A percentile compares a stretch with the other conserved stretches of the same genome.
These are phyloP conservation scores for Aspergillus sp. DNA, from an alignment of 2,329 filamentous ascomycete genomes.

Conservation along the genomic window DNA sequence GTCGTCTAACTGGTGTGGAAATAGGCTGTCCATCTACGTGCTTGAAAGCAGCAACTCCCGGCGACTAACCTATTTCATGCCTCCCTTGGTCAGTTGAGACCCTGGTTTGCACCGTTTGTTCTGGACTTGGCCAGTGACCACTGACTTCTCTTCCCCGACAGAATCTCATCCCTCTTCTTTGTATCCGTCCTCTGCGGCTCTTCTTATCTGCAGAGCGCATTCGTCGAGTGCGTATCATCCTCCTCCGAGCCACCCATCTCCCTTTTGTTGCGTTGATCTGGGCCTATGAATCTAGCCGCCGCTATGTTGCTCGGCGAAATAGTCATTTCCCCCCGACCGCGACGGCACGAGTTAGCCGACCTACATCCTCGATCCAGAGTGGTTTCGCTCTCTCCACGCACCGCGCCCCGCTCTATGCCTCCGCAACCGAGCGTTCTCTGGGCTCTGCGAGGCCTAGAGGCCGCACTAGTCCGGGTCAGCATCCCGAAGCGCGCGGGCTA, in stretches of 20 bases:
- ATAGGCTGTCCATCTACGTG: conserved; percentile 44
- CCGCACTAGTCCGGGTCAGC: conserved; percentile 22
- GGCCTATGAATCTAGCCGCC: conserved; percentile 49
- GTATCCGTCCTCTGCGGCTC: conserved; percentile 58
- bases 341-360: conserved; percentile 17
- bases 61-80: conserved; percentile 48
- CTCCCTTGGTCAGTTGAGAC: conserved; percentile 41
- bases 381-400: conserved; percentile 21
- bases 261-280: conserved; percentile 59
- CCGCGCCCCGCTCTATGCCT: conserved; percentile 24
- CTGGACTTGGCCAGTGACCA: background rate
- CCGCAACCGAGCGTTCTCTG: conserved; percentile 23
- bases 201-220: conserved; percentile 55
- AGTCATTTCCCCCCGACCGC: conserved; percentile 23
- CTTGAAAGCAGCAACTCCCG: conserved; percentile 47
- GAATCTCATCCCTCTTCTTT: conserved; percentile 60
- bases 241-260: conserved; percentile 59
- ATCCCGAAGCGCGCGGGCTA: conserved; percentile 25
- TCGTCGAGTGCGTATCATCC: conserved; percentile 55
- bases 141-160: conserved; percentile 23
- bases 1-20: conserved; percentile 12
- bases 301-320: conserved; percentile 24
- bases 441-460: conserved; percentile 18
- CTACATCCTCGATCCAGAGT: conserved; percentile 21
- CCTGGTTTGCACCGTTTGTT: background rate